Conservation (phyloP, 108 stramenopile genomes). For the Thalassiosira profunda region DNA sequence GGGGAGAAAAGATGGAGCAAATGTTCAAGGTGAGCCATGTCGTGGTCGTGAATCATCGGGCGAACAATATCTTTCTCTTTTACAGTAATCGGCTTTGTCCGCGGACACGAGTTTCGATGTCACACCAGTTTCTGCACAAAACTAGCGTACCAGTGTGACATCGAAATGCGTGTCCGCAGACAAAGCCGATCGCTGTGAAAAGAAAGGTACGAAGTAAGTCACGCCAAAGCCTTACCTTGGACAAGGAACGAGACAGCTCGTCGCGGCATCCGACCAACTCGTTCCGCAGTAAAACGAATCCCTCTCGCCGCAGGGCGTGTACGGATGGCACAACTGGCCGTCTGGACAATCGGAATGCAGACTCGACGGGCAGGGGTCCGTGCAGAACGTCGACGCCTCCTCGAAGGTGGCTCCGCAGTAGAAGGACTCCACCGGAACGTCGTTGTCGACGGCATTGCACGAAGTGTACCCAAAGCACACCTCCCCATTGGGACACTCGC, state of each 20-base stretch:
- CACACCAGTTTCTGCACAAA: too few relatives aligned
- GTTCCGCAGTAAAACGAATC: slow-evolving; percentile 52
- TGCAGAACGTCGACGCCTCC: slow-evolving; percentile 48
- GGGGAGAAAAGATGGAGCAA: not conserved
- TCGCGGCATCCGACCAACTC: slow-evolving; percentile 54
- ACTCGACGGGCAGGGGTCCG: slow-evolving; percentile 36
- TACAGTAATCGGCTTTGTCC: too few relatives aligned
- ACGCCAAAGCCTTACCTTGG: slow-evolving; percentile 7
- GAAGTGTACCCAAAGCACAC: slow-evolving; percentile 52
- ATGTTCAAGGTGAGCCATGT: too few relatives aligned
- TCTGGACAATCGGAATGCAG: slow-evolving; percentile 43
- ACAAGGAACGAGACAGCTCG: slow-evolving; percentile 41
- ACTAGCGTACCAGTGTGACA: too few relatives aligned
- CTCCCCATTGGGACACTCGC: slow-evolving; percentile 36
- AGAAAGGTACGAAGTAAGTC: not conserved
- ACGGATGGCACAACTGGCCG: slow-evolving; percentile 37
- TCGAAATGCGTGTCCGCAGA: too few relatives aligned
- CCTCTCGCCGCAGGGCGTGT: slow-evolving; percentile 49
- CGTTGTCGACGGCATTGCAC: slow-evolving; percentile 35
- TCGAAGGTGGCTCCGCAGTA: slow-evolving; percentile 46
- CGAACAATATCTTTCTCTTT: too few relatives aligned
- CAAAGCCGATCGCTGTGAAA: too few relatives aligned
- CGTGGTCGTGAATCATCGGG: too few relatives aligned
- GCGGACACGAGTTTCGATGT: too few relatives aligned
- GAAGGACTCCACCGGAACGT: slow-evolving; percentile 55